Base-by-base conservation (phyloP, 345 rosid species). In the Camelina neglecta region DNA sequence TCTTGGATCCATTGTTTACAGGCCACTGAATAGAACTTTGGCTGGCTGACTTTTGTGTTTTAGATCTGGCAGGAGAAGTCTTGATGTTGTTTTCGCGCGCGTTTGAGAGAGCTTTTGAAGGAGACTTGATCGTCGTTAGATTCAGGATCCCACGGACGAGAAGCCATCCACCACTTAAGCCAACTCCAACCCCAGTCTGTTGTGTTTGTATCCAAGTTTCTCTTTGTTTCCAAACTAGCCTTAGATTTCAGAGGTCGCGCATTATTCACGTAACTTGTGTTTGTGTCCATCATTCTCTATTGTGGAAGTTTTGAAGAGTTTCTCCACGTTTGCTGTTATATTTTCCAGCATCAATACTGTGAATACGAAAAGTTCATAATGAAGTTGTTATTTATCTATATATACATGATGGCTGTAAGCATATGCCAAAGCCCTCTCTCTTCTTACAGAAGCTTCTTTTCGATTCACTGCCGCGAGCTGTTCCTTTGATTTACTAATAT, bases 181-280 rank as follows among this genome's bases (percentile, higher is more conserved):
- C 81, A 78, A 60, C 81, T 73, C 81, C 81, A 78, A 20, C 78
- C 81, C 81, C 77, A 78, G 2, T 78, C 71, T 10, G 78, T 73
- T 49, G 73, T 78, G 29, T 26, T 26, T 26, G 29, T 26, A 26
- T 26, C 29, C 29, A 26, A 26, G 29, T 26, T 26, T 26, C 29
- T 26, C 29, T 26, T 26, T 26, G 29, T 26, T 26, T 26, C 29
- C 29, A 26, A 26, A 26, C 4, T 26, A 26, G 29, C 29, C 29
- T 26, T 26, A 26, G 29, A 26, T 26, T 26, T 26, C 29, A 26
- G 29, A 26, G 29, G 29, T 26, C 3, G 29, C 29, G 29, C 29
- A 26, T 26, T 26, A 26, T 4, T 26, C 29, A 26, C 29, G 29
- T 26, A 3, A 26, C 29, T 26, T 26, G 29, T 26, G 69, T 72